These are phyloP conservation scores for Wickerhamiella slavikovae DNA, from an alignment of 805 yeast species.

Conservation along the genomic window DNA sequence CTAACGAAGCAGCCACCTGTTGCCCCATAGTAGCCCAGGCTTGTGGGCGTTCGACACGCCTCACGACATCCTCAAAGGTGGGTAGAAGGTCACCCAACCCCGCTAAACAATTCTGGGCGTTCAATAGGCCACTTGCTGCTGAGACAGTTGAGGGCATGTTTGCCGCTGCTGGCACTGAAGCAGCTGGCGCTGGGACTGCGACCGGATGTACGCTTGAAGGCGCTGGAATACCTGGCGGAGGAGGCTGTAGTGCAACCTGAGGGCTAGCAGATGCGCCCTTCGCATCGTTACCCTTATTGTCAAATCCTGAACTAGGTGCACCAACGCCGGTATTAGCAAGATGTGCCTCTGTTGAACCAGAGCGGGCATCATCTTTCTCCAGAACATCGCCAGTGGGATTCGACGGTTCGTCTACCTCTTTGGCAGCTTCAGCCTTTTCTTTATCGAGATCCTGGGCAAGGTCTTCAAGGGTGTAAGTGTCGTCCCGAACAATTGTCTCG, in stretches of 20 bases:
- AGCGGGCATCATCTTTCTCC: slow-evolving; percentile 7
- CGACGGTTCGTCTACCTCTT: slow-evolving; percentile 8
- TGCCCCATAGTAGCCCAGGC: slow-evolving; percentile 32
- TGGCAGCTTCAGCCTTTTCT: slow-evolving; percentile 15
- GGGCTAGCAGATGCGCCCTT: slow-evolving; percentile 5
- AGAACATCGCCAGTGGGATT: slow-evolving; percentile 10
- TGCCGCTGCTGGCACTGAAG: slow-evolving; percentile 4
- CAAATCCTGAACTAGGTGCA: slow-evolving; percentile 2
- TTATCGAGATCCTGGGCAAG: slow-evolving; percentile 17
- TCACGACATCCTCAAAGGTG: slow-evolving; percentile 22
- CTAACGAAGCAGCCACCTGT: slow-evolving; percentile 53
- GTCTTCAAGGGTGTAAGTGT: slow-evolving; percentile 17
- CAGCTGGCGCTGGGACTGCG: slow-evolving; percentile 9
- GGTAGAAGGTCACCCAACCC: slow-evolving; percentile 21
- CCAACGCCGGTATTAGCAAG: slow-evolving; percentile 1
- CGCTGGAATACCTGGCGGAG: slow-evolving; percentile 13
- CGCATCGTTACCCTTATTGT: background rate
- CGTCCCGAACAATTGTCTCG: slow-evolving; percentile 16
- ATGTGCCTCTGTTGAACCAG: slow-evolving; percentile 8
- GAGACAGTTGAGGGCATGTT: background rate
- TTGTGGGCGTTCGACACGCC: slow-evolving; percentile 27
- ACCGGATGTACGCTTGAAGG: slow-evolving; percentile 6
- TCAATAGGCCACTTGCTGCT: background rate
- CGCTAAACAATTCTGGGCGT: background rate
- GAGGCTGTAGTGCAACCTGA: slow-evolving; percentile 10